A percentile compares a stretch with the other conserved stretches of the same genome.
phyloP scores from a whole-genome alignment of 768 basidiomycete genomes.

The Lactarius indigo region DNA sequence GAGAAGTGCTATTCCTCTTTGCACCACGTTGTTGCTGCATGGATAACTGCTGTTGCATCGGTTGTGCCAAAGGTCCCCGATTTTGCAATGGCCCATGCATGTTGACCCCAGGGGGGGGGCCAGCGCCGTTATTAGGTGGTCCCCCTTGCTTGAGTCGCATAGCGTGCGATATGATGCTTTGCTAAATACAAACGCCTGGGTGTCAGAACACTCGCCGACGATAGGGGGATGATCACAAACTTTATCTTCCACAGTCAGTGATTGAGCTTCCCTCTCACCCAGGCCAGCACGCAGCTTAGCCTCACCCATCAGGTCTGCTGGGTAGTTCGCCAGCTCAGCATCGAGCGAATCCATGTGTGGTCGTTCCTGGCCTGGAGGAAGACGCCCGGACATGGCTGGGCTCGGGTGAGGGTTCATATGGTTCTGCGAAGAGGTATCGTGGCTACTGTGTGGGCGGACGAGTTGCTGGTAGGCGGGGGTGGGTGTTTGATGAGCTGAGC shows the following conservation, averaged over 20 bases:
- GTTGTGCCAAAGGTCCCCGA: conserved; percentile 27
- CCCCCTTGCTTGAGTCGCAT: conserved; percentile 19
- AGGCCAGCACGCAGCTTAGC: conserved; percentile 45
- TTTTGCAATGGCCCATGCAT: conserved; percentile 36
- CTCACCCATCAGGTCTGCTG: conserved; percentile 32
- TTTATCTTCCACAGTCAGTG: conserved; percentile 56
- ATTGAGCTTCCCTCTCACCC: conserved; percentile 43
- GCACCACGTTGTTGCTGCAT: conserved; percentile 45
- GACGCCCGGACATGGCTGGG: conserved; percentile 52
- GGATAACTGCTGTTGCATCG: conserved; percentile 29
- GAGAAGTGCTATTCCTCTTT: conserved; percentile 38
- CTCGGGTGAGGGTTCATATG: conserved; percentile 48
- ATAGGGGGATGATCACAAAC: conserved; percentile 34
- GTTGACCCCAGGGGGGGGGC: conserved; percentile 40
- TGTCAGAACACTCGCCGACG: background rate
- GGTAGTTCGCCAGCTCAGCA: conserved; percentile 42
- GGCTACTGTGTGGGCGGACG: conserved; percentile 58
- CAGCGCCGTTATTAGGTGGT: conserved; percentile 38
- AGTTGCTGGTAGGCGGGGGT: conserved; percentile 43
- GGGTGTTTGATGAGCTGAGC: conserved; percentile 37
- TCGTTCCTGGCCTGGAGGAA: conserved; percentile 36
- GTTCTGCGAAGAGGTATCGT: conserved; percentile 39
- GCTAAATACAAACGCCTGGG: conserved; percentile 30
- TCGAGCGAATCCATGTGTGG: conserved; percentile 33
- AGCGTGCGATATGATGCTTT: conserved; percentile 34